phyloP scores from a whole-genome alignment of 1,284 basidiomycete species.

The Papiliotrema laurentii region DNA sequence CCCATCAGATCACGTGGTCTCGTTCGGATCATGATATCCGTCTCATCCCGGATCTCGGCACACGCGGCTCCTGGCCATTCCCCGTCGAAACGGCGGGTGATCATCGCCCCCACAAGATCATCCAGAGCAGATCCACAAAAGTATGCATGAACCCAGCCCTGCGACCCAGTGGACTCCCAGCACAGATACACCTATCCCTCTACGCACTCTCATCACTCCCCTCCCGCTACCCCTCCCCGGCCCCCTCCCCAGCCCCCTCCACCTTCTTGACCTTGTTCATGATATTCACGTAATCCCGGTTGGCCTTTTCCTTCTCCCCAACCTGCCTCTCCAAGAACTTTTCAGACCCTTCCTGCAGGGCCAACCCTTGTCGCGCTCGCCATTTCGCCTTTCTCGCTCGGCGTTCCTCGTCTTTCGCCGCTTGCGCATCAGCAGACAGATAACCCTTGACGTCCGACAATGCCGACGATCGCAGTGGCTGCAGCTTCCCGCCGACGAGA shows the following conservation, averaged over 20 bases:
- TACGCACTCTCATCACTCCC: background rate
- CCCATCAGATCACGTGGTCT: too few relatives aligned
- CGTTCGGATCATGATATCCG: too few relatives aligned
- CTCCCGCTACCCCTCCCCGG: background rate
- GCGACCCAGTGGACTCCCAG: too few relatives aligned
- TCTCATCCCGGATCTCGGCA: too few relatives aligned
- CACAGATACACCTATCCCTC: too few relatives aligned
- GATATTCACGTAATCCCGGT: conserved; percentile 41
- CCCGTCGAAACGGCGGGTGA: too few relatives aligned
- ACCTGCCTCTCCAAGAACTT: conserved; percentile 15
- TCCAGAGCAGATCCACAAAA: too few relatives aligned
- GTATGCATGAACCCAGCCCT: too few relatives aligned
- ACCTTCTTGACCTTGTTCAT: conserved; percentile 44
- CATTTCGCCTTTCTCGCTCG: conserved; percentile 68
- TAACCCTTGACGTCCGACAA: conserved; percentile 75
- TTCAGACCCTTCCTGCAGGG: conserved; percentile 36
- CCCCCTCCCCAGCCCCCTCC: conserved; percentile 4
- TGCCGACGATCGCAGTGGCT: conserved; percentile 65
- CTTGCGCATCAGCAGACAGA: conserved; percentile 66
- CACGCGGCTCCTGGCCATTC: too few relatives aligned
- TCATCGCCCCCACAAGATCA: too few relatives aligned
- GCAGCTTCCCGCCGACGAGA: conserved; percentile 28
- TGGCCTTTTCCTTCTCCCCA: conserved; percentile 40
- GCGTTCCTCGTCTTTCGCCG: conserved; percentile 60
- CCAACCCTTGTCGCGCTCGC: conserved; percentile 54